Evolutionary conservation across 176 grass and related monocot species (phyloP), one percentile per base, ranked within the genome.

Genomic region (Bolboschoenus planiculmis): DNA sequence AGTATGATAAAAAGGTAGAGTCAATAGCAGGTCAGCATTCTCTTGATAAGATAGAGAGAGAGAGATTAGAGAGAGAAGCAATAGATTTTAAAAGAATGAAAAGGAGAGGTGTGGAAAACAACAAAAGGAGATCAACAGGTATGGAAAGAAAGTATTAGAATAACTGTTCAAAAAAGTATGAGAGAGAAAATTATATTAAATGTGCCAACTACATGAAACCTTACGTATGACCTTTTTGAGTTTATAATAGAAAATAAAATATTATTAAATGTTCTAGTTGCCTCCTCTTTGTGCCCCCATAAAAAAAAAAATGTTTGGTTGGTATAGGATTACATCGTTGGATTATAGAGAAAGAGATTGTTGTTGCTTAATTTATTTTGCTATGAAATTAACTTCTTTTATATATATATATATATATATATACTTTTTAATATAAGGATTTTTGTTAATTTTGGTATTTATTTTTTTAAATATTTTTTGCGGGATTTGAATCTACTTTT

Each of bases 81-180:
- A 75, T 58, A 57, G 27, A 47, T 70, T 74, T 53, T 4, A 44
- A 72, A 75, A 27, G 27, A 60, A 56, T 33, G 64, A 84, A 55
- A 84, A 56, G 5, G 70, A 58, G 37, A 47, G 55, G 70, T 29
- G 47, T 56, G 55, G 21, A 39, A 61, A 29, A 76, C 34, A 74
- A 74, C 63, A 74, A 57, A 74, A 74, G 18, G 60, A 57, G 29
- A 56, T 68, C 35, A 37, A 59, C 43, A 74, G 66, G 18, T 24
- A 13, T 29, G 35, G 70, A 73, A 84, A 27, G 26, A 36, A n/a
- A 56, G 36, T 55, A 61, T 81, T 62, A 59, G 10, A 79, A 79
- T 79, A 79, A 56, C 58, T 79, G 27, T 79, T 79, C 46, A 50
- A 51, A 84, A 84, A 84, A 84, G 82, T 76, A 59, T 30, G 82